phyloP scores from a whole-genome alignment of 176 grass and related monocot genomes.

The Cenchrus purpureus region DNA sequence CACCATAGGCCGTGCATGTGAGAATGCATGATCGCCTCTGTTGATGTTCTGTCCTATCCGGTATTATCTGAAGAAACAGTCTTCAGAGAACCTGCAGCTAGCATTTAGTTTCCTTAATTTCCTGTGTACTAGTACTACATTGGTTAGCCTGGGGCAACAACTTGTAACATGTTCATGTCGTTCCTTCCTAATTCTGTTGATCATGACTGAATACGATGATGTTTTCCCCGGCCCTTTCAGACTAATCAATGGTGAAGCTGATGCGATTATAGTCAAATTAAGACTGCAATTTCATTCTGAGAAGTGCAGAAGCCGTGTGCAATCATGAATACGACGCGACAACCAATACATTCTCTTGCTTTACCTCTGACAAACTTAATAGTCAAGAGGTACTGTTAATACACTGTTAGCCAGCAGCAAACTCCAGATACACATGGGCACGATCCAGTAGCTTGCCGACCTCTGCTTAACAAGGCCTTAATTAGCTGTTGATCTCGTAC shows the following conservation, averaged over 20 bases:
- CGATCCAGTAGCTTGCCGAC: background rate
- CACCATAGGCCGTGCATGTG: background rate
- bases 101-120: background rate
- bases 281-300: background rate
- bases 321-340: constrained; percentile 1
- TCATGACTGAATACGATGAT: background rate
- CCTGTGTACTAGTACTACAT: background rate
- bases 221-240: background rate
- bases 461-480: background rate
- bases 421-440: background rate
- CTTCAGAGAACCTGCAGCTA: background rate
- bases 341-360: background rate
- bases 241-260: background rate
- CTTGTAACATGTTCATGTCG: background rate
- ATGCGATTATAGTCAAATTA: background rate
- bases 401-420: background rate
- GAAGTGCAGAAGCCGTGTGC: background rate
- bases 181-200: background rate
- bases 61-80: background rate
- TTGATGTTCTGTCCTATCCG: background rate
- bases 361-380: background rate
- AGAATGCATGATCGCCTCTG: background rate
- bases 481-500: constrained; percentile 8
- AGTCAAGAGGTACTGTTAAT: background rate
- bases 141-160: background rate